Conservation (phyloP, 495 filamentous ascomycete species). For the Penicillium canescens region DNA sequence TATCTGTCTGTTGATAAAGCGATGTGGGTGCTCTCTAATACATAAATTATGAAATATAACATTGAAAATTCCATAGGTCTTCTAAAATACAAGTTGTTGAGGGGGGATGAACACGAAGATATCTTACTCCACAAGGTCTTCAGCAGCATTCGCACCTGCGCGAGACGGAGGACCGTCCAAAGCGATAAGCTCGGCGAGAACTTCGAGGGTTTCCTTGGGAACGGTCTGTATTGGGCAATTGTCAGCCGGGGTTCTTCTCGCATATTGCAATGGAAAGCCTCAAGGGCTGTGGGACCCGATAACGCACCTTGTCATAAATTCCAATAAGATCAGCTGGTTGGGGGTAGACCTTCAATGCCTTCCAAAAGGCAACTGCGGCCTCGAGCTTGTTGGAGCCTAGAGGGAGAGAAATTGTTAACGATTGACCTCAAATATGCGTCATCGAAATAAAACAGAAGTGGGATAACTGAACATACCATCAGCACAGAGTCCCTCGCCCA, state of each 20-base stretch:
- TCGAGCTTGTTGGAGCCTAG: conserved; percentile 73
- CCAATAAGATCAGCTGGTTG: conserved; percentile 83
- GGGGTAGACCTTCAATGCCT: conserved; percentile 97
- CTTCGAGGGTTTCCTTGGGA: conserved; percentile 89
- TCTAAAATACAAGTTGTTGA: conserved; percentile 12
- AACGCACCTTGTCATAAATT: background rate
- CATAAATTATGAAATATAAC: conserved; percentile 8
- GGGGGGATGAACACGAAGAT: background rate
- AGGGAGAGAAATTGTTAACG: conserved; percentile 1
- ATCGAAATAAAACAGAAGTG: too few species aligned
- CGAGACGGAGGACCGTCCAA: conserved; percentile 65
- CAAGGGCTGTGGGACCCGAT: background rate
- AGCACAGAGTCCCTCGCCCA: conserved; percentile 74
- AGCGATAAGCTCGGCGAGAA: conserved; percentile 97
- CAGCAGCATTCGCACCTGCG: conserved; percentile 30
- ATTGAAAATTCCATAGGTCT: conserved; percentile 7
- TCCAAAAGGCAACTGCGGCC: conserved; percentile 93
- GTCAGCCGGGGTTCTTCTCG: conserved; percentile 60
- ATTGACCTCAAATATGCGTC: too few species aligned
- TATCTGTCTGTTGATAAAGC: too few species aligned
- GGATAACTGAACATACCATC: conserved; percentile 53
- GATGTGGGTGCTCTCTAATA: too few species aligned
- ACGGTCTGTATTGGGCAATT: conserved; percentile 54
- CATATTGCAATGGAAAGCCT: conserved; percentile 62
- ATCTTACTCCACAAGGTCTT: conserved; percentile 43